Percentiles rank a stretch among this genome's conserved stretches.
Evolutionary conservation across 1,139 yeast genomes (phyloP).

Genomic region (Kodamaea plutei): DNA sequence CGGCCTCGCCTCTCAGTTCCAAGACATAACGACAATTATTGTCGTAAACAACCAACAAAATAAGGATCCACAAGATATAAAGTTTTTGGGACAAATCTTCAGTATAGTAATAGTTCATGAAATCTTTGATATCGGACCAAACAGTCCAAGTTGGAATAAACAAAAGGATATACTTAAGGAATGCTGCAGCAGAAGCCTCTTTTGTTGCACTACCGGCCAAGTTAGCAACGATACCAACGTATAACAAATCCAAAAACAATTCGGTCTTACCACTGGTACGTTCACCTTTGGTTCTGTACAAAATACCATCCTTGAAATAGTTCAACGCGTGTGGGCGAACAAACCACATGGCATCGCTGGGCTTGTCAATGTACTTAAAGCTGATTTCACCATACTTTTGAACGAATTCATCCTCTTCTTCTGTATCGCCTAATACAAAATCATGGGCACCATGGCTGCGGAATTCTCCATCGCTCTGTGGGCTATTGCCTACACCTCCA

Average conservation of each 20-base stretch:
- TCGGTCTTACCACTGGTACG: slow-evolving; percentile 51
- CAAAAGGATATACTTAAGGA: slow-evolving; percentile 47
- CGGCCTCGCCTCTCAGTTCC: slow-evolving; percentile 34
- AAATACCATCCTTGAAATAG: slow-evolving; percentile 54
- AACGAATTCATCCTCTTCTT: slow-evolving; percentile 46
- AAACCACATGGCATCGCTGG: slow-evolving; percentile 42
- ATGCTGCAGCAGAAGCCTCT: slow-evolving; percentile 44
- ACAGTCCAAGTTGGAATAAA: slow-evolving; percentile 60
- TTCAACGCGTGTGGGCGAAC: slow-evolving; percentile 58
- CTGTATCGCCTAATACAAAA: slow-evolving; percentile 19
- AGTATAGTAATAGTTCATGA: slow-evolving; percentile 60
- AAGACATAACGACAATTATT: slow-evolving; percentile 45
- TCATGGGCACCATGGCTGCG: slow-evolving; percentile 1
- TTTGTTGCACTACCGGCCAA: slow-evolving; percentile 54
- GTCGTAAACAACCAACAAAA: slow-evolving; percentile 47
- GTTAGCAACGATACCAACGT: slow-evolving; percentile 63
- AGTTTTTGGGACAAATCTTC: slow-evolving; percentile 57
- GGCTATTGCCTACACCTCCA: too few relatives aligned
- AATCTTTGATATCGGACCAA: slow-evolving; percentile 63
- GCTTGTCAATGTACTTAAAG: slow-evolving; percentile 46
- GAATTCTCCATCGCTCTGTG: too few relatives aligned
- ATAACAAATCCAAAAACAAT: slow-evolving; percentile 58
- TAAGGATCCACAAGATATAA: slow-evolving; percentile 52
- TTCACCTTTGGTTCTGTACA: slow-evolving; percentile 56
- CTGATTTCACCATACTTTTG: slow-evolving; percentile 48